Percentiles rank a stretch among this genome's conserved stretches.
These are phyloP conservation scores for Trichophyton equinum DNA, from an alignment of 2,329 filamentous ascomycete species.

Conservation along the genomic window DNA sequence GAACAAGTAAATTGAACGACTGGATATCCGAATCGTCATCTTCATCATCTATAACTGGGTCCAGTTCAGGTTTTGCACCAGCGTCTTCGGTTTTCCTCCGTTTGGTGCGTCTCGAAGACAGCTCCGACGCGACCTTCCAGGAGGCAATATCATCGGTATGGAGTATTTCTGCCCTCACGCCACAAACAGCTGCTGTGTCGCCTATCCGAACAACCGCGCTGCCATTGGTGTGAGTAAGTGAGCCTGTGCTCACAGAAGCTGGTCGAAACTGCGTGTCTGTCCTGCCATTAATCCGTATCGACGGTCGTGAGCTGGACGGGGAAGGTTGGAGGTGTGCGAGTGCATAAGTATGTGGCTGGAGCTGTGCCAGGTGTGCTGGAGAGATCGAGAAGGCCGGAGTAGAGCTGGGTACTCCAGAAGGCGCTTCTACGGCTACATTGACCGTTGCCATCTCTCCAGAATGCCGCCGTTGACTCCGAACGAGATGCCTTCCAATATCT, in stretches of 20 bases:
- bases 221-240: slow-evolving; percentile 77
- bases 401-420: not conserved
- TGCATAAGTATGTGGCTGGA: slow-evolving; percentile 79
- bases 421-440: not conserved
- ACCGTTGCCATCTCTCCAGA: not conserved
- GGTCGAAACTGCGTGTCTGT: slow-evolving; percentile 54
- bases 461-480: not conserved
- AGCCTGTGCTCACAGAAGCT: slow-evolving; percentile 68
- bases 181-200: slow-evolving; percentile 89
- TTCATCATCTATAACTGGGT: slow-evolving; percentile 35
- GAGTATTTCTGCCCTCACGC: slow-evolving; percentile 75
- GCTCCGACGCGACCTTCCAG: slow-evolving; percentile 30
- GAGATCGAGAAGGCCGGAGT: slow-evolving; percentile 42
- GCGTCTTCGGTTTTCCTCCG: slow-evolving; percentile 20
- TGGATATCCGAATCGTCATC: slow-evolving; percentile 36
- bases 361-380: slow-evolving; percentile 65
- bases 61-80: slow-evolving; percentile 12
- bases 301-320: slow-evolving; percentile 36
- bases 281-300: slow-evolving; percentile 72
- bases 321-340: slow-evolving; percentile 68
- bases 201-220: slow-evolving; percentile 79
- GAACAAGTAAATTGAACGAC: slow-evolving; percentile 60
- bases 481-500: not conserved
- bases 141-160: slow-evolving; percentile 58
- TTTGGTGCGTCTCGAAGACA: slow-evolving; percentile 20